These are phyloP conservation scores for Dipodascopsis tothii DNA, from an alignment of 805 yeast genomes.

Conservation along the genomic window DNA sequence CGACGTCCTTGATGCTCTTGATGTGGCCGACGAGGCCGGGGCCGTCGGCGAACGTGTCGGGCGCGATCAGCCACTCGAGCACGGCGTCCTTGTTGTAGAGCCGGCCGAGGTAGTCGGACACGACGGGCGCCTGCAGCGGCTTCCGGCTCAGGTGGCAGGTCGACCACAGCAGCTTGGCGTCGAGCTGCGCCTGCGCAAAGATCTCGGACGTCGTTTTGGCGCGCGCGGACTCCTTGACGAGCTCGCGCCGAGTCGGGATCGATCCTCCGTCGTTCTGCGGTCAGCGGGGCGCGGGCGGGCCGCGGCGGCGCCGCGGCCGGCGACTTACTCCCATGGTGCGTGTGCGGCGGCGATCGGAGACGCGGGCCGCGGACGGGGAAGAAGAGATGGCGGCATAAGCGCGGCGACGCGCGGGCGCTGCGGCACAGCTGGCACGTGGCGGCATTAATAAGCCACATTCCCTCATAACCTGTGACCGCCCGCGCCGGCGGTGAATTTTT, in stretches of 20 bases:
- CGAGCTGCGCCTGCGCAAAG: constrained; percentile 16
- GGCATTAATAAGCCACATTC: no score
- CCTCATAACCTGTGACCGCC: no score
- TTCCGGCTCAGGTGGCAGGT: constrained; percentile 43
- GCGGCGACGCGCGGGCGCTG: no score
- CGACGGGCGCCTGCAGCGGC: constrained; percentile 45
- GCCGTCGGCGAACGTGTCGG: constrained; percentile 29
- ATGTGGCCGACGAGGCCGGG: constrained; percentile 33
- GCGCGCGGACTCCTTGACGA: constrained; percentile 19
- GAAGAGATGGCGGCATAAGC: no score
- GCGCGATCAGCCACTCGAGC: constrained; percentile 47
- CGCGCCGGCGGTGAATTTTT: no score
- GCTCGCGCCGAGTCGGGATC: constrained; percentile 25
- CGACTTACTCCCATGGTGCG: not conserved
- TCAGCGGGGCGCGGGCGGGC: no score
- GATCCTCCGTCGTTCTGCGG: constrained; percentile 26
- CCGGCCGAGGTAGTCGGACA: constrained; percentile 62
- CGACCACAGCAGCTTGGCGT: constrained; percentile 32
- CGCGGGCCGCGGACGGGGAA: no score
- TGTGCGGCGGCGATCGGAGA: no score
- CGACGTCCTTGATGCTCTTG: constrained; percentile 39
- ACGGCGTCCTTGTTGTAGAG: constrained; percentile 58
- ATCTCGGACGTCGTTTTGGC: constrained; percentile 17
- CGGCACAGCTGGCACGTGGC: no score
- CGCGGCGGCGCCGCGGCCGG: no score